Evolutionary conservation across 805 yeast genomes (phyloP).

Genomic region (Blastobotrys americana): DNA sequence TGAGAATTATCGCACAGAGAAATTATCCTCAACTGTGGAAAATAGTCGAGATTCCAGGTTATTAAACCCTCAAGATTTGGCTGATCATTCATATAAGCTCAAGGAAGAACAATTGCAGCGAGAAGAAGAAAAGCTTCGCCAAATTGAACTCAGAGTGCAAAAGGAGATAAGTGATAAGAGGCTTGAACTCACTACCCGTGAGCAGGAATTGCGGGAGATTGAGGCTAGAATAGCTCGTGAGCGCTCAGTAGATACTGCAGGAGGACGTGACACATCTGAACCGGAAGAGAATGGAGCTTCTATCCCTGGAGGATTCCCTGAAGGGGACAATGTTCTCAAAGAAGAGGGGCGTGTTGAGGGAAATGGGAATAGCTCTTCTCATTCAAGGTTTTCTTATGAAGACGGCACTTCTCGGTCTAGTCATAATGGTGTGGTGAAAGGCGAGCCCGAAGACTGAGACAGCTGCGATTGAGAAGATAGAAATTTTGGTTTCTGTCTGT

Average conservation of each 20-base stretch:
- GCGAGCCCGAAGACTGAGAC: neutral
- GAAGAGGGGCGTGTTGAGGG: neutral
- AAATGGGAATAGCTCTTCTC: neutral
- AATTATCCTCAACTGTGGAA: conserved; percentile 34
- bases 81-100: conserved; percentile 32
- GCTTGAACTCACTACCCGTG: conserved; percentile 32
- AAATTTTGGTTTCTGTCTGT: too few species aligned
- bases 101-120: conserved; percentile 37
- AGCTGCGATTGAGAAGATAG: too few species aligned
- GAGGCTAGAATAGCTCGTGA: conserved; percentile 30
- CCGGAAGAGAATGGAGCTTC: neutral
- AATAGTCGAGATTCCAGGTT: conserved; percentile 20
- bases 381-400: neutral
- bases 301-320: neutral
- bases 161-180: conserved; percentile 34
- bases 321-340: neutral
- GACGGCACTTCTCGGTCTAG: neutral
- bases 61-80: conserved; percentile 34
- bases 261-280: neutral
- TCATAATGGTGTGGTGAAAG: neutral
- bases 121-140: conserved; percentile 34
- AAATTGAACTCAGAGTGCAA: conserved; percentile 32
- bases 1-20: conserved; percentile 72
- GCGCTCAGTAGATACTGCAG: conserved; percentile 1
- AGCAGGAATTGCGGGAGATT: conserved; percentile 34